Evolutionary conservation across 306 rosid species (phyloP), one percentile per base, ranked within the genome.

Genomic region (Gastrolobium villosum): DNA sequence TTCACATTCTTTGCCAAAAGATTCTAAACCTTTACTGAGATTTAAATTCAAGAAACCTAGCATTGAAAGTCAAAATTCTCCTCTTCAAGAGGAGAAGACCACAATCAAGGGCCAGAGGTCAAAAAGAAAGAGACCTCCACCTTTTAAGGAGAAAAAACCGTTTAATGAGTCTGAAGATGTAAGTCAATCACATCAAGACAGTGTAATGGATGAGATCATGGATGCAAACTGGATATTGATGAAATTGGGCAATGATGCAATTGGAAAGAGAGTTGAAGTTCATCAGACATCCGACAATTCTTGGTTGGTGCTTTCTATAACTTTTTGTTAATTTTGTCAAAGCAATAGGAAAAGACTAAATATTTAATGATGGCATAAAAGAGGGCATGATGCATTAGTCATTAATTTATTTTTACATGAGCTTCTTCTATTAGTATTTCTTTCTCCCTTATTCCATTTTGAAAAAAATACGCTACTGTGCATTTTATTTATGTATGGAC

Each of bases 201-300:
- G 72, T 85, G 44, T 81, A 62, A 83, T 90, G 91, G 91, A 95
- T 37, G 99, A 90, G 90, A 90, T 89, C 80, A 82, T 95, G 95
- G 99, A 88, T 71, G 98, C 97, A 75, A 96, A 88, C 83, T 94
- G 98, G 99, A 96, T 96, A 64, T 83, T 96, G 83, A 88, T 89
- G 88, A 96, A 91, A 84, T 83, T 93, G 88, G 99, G 99, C 40
- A 93, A 79, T 84, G 99, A 96, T 80, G 98, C 99, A 61, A 70
- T 93, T 45, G 99, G 99, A 82, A 96, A 96, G 90, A 90, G 96
- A 80, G 98, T 96, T 82, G 98, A 96, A 91, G 94, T 93, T 85
- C 97, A 93, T 76, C 97, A 93, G 62, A 72, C 87, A 79, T 85
- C 96, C 0, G 98, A 93, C 79, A 89, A 88, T 68, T 91, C 96